Evolutionary conservation across 169 alveolate species (phyloP).

Genomic region (Cryptosporidium ryanae): DNA sequence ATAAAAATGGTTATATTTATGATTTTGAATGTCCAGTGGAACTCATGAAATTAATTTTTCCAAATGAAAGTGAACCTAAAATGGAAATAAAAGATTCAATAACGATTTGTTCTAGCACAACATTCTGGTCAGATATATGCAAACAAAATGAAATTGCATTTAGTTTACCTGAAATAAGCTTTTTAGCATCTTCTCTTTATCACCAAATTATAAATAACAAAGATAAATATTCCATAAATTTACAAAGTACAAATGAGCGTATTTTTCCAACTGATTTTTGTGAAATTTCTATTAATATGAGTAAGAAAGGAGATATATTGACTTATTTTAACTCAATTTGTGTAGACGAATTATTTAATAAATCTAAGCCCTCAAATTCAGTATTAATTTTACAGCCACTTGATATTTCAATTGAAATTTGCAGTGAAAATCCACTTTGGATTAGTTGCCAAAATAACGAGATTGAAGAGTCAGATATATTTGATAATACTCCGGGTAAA

Average conservation of each 20-base stretch:
- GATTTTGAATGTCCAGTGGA: slow-evolving; percentile 25
- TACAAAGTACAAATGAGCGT: background rate
- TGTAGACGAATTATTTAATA: slow-evolving; percentile 7
- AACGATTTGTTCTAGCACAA: slow-evolving; percentile 45
- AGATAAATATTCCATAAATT: slow-evolving; percentile 2
- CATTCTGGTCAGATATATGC: slow-evolving; percentile 56
- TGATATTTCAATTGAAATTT: background rate
- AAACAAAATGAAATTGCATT: background rate
- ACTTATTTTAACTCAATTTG: slow-evolving; percentile 40
- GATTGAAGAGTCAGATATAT: background rate
- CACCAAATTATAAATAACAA: background rate
- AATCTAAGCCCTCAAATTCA: background rate
- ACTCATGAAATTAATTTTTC: background rate
- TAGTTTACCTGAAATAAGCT: slow-evolving; percentile 17
- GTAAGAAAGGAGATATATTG: slow-evolving; percentile 23
- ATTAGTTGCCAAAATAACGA: background rate
- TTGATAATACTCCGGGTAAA: background rate
- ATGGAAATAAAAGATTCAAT: slow-evolving; percentile 10
- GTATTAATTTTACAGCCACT: background rate
- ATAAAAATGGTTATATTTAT: slow-evolving; percentile 9
- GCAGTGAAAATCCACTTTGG: slow-evolving; percentile 49
- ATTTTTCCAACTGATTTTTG: slow-evolving; percentile 45
- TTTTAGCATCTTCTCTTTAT: slow-evolving; percentile 41
- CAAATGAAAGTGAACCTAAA: background rate
- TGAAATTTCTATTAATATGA: slow-evolving; percentile 21